Evolutionary conservation across 208 protist species (phyloP).

Genomic region (Naegleria fowleri): DNA sequence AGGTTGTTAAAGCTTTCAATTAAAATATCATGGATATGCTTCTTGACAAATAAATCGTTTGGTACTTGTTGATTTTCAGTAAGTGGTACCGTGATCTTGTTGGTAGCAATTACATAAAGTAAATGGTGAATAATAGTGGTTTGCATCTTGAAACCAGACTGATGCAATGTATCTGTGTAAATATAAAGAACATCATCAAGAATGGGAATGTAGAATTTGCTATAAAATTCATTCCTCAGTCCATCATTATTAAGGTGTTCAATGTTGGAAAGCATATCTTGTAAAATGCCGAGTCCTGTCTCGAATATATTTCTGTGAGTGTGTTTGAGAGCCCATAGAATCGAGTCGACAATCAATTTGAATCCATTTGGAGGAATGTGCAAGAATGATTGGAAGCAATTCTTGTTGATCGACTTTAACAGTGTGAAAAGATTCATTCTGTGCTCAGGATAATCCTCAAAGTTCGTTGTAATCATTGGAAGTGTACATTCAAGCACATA

Average conservation of each 20-base stretch:
- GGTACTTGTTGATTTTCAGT: not conserved
- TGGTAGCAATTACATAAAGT: not conserved
- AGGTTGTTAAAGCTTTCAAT: not conserved
- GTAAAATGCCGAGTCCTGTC: slow-evolving; percentile 9
- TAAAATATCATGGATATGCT: not conserved
- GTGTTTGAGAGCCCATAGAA: slow-evolving; percentile 27
- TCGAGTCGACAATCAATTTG: slow-evolving; percentile 12
- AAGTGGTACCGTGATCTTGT: not conserved
- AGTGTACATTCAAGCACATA: slow-evolving; percentile 92
- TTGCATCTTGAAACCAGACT: not conserved
- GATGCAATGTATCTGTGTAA: not conserved
- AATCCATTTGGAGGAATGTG: slow-evolving; percentile 9
- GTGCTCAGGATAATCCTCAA: slow-evolving; percentile 93
- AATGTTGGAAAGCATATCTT: slow-evolving; percentile 6
- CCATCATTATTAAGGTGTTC: not conserved
- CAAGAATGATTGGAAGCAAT: slow-evolving; percentile 81
- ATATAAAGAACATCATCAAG: slow-evolving; percentile 6
- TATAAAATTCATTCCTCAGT: not conserved
- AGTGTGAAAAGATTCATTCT: slow-evolving; percentile 94
- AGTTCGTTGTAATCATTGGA: slow-evolving; percentile 93
- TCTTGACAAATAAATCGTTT: not conserved
- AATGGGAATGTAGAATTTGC: not conserved
- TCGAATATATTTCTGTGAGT: slow-evolving; percentile 5
- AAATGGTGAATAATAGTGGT: not conserved
- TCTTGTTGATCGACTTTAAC: slow-evolving; percentile 83